Evolutionary conservation across 345 rosid species (phyloP).

Genomic region (Theobroma cacao): DNA sequence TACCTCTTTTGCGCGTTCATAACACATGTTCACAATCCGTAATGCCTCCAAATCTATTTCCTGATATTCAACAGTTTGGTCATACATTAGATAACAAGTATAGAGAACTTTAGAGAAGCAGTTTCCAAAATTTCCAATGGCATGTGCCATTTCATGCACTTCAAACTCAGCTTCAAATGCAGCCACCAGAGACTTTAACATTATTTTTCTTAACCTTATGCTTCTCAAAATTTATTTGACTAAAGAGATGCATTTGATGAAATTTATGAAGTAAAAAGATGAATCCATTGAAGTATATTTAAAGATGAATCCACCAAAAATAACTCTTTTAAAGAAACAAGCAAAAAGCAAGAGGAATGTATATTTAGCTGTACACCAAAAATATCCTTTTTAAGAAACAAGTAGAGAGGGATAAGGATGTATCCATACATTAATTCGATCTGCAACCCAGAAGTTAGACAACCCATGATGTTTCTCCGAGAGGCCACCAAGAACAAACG

Average conservation of each 20-base stretch:
- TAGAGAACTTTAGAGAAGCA: background rate
- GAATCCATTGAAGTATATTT: too few relatives aligned
- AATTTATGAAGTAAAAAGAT: background rate
- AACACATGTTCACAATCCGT: conserved; percentile 60
- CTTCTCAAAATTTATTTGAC: background rate
- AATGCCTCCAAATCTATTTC: conserved; percentile 81
- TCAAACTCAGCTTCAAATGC: background rate
- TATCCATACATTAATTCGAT: conserved; percentile 69
- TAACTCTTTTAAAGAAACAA: background rate
- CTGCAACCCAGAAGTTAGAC: conserved; percentile 73
- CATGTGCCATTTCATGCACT: background rate
- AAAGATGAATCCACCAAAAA: background rate
- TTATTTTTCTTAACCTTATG: background rate
- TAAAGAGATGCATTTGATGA: background rate
- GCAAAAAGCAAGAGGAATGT: background rate
- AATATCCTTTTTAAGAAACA: background rate
- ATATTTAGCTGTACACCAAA: background rate
- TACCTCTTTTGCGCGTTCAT: conserved; percentile 86
- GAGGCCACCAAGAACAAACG: conserved; percentile 83
- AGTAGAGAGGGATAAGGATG: conserved; percentile 1
- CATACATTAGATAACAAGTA: background rate
- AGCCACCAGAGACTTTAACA: background rate
- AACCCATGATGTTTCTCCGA: conserved; percentile 80
- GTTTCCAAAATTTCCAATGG: background rate
- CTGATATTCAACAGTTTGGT: conserved; percentile 36